Evolutionary conservation across 2,329 filamentous ascomycete genomes (phyloP).

Genomic region (Ophiostoma triangulosporum): DNA sequence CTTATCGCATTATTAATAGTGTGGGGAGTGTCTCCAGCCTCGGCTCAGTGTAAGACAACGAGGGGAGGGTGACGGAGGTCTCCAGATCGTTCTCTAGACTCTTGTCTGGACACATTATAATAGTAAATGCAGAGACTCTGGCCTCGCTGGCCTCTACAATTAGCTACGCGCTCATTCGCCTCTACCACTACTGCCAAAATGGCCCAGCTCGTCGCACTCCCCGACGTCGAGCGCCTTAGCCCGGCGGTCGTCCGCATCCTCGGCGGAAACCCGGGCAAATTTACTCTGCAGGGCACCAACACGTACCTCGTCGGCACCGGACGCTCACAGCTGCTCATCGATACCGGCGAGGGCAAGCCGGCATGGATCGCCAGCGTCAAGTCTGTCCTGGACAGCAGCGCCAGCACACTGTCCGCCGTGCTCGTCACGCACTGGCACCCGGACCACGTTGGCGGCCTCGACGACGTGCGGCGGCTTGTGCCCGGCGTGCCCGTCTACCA

Average conservation of each 20-base stretch:
- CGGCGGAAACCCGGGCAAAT: slow-evolving; percentile 82
- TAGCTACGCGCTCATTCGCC: not conserved
- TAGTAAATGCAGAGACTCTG: not conserved
- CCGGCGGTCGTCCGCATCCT: slow-evolving; percentile 69
- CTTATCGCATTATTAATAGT: slow-evolving; percentile 8
- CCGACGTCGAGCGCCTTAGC: slow-evolving; percentile 65
- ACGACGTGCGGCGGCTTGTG: slow-evolving; percentile 48
- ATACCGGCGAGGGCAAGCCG: slow-evolving; percentile 73
- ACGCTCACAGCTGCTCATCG: slow-evolving; percentile 60
- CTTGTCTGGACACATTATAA: too few species aligned
- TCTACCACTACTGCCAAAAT: slow-evolving; percentile 12
- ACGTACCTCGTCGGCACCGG: slow-evolving; percentile 85
- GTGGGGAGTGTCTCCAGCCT: not conserved
- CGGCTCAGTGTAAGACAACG: not conserved
- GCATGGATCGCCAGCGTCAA: slow-evolving; percentile 58
- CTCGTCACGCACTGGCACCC: slow-evolving; percentile 87
- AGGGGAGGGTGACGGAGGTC: not conserved
- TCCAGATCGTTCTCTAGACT: too few species aligned
- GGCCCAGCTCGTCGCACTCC: slow-evolving; percentile 47
- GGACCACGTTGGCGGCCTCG: slow-evolving; percentile 73
- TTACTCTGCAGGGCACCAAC: slow-evolving; percentile 68
- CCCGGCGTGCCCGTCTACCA: slow-evolving; percentile 51
- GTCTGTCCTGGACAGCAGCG: slow-evolving; percentile 34
- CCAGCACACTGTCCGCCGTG: slow-evolving; percentile 43
- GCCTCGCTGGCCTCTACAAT: not conserved